Evolutionary conservation across 805 yeast species (phyloP), one percentile per base, ranked within the genome.

Genomic region (Saturnispora sekii): DNA sequence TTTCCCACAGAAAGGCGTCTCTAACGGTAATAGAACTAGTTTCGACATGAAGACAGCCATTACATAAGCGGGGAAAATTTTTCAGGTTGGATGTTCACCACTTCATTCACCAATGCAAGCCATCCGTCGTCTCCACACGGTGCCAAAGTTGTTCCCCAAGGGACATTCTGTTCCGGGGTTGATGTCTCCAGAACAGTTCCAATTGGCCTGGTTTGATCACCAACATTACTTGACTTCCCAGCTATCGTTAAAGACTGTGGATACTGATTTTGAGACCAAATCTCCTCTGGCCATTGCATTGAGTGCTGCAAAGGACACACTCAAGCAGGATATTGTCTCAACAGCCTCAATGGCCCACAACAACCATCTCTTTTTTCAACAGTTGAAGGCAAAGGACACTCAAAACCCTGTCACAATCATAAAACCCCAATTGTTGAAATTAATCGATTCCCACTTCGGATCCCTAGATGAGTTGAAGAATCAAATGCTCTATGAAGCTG

Each of bases 271-370:
- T 60, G 96, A 87, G 62, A 73, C 83, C 7, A 77, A 84, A 59
- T 66, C 73, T 15, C 90, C 96, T 3, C 77, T 81, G 60, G 84
- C 84, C 49, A 76, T 86, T 44, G 60, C 79, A 47, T 63, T 78
- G 48, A 73, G 79, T 51, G 77, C 93, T 1, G 82, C 88, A 3
- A 74, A 75, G 55, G 75, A 77, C 50, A 69, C 84, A 29, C 75
- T 78, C 29, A 75, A 76, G 54, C 80, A 88, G 31, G 75, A 76
- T 45, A 63, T 76, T n/a, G 89, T 81, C 71, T 93, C 89, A 65
- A 77, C 73, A 57, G 97, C 97, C 3, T 84, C 96, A 4, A 95
- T 84, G 60, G 80, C 88, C 2, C 90, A 84, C 67, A 89, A 88
- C 66, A 93, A 93, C 67, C 98, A 90, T 65, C 72, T 93, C 41